A percentile compares a stretch with the other conserved stretches of the same genome.
phyloP scores from a whole-genome alignment of 169 alveolate genomes.

The Cryptosporidium tyzzeri region DNA sequence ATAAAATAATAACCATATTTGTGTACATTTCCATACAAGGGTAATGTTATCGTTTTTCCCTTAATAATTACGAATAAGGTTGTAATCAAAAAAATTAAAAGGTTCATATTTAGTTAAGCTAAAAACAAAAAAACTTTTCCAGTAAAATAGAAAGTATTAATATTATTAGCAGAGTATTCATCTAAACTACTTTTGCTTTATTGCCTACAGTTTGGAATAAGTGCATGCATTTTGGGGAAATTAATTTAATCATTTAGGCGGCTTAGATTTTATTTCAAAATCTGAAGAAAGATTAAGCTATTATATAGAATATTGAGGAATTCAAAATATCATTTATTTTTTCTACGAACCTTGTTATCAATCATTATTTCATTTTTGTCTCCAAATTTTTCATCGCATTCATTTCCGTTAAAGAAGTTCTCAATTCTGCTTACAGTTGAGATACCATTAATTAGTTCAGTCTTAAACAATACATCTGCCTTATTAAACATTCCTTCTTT shows the following conservation, averaged over 20 bases:
- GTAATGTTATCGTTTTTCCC: neutral
- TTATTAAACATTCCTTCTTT: constrained; percentile 98
- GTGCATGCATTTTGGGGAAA: neutral
- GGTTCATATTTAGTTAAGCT: neutral
- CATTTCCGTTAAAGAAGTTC: constrained; percentile 48
- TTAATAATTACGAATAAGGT: neutral
- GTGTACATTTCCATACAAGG: constrained; percentile 67
- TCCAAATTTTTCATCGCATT: constrained; percentile 46
- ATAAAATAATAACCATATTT: constrained; percentile 53
- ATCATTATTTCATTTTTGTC: constrained; percentile 70
- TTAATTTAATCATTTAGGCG: neutral
- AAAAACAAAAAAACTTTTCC: neutral
- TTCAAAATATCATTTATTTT: neutral
- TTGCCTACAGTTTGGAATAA: neutral
- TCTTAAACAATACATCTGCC: constrained; percentile 97
- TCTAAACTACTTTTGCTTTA: neutral
- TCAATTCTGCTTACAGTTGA: constrained; percentile 84
- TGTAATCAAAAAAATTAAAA: neutral
- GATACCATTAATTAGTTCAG: constrained; percentile 92
- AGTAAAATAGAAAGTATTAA: no score
- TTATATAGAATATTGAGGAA: neutral
- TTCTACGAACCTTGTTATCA: constrained; percentile 65
- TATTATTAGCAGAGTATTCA: no score
- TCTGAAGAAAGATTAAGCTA: neutral
- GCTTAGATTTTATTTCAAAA: neutral